Conservation (phyloP, 805 yeast genomes). For the Monosporozyma servazzii region DNA sequence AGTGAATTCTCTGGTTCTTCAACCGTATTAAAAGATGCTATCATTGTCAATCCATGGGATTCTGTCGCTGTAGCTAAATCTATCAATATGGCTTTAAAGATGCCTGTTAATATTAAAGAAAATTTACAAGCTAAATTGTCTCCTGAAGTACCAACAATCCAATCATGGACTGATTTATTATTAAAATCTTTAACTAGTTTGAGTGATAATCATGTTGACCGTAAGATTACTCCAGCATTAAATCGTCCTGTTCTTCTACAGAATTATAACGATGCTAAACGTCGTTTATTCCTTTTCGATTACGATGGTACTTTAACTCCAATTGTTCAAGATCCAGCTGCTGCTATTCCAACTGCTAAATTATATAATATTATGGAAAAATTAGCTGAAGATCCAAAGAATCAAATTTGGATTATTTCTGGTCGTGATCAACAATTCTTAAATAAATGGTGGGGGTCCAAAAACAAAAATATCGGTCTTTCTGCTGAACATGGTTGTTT, state of each 20-base stretch:
- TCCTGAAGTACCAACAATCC: constrained; percentile 63
- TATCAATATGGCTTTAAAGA: constrained; percentile 56
- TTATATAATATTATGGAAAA: constrained; percentile 49
- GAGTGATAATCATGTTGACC: constrained; percentile 31
- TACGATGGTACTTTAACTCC: constrained; percentile 98
- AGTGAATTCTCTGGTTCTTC: constrained; percentile 93
- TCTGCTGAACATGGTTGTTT: constrained; percentile 98
- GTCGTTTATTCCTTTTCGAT: constrained; percentile 81
- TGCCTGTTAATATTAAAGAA: constrained; percentile 40
- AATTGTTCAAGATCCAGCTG: constrained; percentile 94
- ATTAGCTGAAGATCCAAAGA: constrained; percentile 64
- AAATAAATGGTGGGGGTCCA: constrained; percentile 77
- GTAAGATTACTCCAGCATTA: constrained; percentile 68
- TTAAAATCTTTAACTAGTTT: constrained; percentile 37
- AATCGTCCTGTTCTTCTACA: constrained; percentile 58
- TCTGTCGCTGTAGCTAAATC: constrained; percentile 84
- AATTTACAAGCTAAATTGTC: constrained; percentile 47
- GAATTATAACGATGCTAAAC: constrained; percentile 49
- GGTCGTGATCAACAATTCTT: constrained; percentile 91
- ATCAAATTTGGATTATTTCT: constrained; percentile 88
- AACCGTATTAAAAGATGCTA: constrained; percentile 58
- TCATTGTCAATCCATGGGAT: constrained; percentile 95
- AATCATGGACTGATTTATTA: constrained; percentile 67
- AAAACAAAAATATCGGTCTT: constrained; percentile 56
- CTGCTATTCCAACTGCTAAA: constrained; percentile 85